Evolutionary conservation across 2,329 filamentous ascomycete genomes (phyloP).

Genomic region (Scleromitrula shiraiana): DNA sequence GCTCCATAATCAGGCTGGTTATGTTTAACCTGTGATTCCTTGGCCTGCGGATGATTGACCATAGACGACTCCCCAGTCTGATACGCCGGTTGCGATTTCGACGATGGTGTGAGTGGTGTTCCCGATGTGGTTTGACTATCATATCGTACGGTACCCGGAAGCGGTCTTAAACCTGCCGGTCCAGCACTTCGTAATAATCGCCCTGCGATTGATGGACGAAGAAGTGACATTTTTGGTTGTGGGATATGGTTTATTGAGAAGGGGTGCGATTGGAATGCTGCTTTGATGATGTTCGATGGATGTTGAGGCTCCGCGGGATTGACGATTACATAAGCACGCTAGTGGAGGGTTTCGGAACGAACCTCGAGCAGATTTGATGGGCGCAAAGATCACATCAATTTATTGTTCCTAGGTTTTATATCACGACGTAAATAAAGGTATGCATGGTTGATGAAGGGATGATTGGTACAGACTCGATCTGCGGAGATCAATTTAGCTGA

Average conservation of each 20-base stretch:
- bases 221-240: slow-evolving; percentile 51
- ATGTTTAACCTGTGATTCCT: slow-evolving; percentile 15
- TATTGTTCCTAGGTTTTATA: slow-evolving; percentile 14
- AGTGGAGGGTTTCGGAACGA: slow-evolving; percentile 19
- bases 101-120: slow-evolving; percentile 34
- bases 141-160: slow-evolving; percentile 44
- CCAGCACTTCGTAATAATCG: slow-evolving; percentile 43
- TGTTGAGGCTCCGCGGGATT: slow-evolving; percentile 8
- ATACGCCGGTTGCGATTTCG: slow-evolving; percentile 32
- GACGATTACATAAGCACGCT: slow-evolving; percentile 17
- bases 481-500: slow-evolving; percentile 28
- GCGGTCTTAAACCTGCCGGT: slow-evolving; percentile 29
- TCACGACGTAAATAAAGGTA: slow-evolving; percentile 28
- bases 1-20: slow-evolving; percentile 75
- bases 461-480: neutral
- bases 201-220: slow-evolving; percentile 48
- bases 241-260: slow-evolving; percentile 9
- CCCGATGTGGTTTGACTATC: slow-evolving; percentile 39
- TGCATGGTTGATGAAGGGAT: slow-evolving; percentile 4
- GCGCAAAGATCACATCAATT: slow-evolving; percentile 14
- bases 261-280: neutral
- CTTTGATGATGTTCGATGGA: slow-evolving; percentile 3
- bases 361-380: slow-evolving; percentile 13
- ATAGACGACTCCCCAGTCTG: slow-evolving; percentile 30
- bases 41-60: slow-evolving; percentile 12